phyloP scores from a whole-genome alignment of 1,284 basidiomycete species.

The Veloporphyrellus conicus region DNA sequence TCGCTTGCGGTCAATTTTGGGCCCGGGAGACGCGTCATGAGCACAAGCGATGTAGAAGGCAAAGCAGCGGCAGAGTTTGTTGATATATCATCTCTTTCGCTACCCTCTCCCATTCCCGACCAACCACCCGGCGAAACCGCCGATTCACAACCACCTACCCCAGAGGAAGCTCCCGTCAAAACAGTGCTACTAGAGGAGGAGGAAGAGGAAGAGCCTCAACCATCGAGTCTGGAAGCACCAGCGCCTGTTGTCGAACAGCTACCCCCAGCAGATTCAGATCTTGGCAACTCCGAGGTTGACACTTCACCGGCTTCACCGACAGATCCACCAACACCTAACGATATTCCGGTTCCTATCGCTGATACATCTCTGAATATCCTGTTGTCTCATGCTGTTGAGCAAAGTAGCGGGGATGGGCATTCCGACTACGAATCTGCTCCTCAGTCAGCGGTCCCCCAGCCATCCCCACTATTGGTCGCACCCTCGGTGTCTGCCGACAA shows the following conservation, averaged over 20 bases:
- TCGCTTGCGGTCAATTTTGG: slow-evolving; percentile 28
- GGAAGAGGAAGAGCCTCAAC: not conserved
- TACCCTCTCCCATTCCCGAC: slow-evolving; percentile 1
- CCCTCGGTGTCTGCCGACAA: not conserved
- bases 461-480: not conserved
- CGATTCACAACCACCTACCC: not conserved
- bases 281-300: not conserved
- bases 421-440: slow-evolving; percentile 18
- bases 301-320: not conserved
- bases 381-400: slow-evolving; percentile 1
- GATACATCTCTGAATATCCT: slow-evolving; percentile 3
- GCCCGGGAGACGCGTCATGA: slow-evolving; percentile 17
- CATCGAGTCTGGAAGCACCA: not conserved
- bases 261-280: not conserved
- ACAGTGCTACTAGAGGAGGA: not conserved
- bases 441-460: slow-evolving; percentile 13
- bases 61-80: not conserved
- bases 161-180: not conserved
- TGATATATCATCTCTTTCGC: slow-evolving; percentile 1
- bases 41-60: slow-evolving; percentile 10
- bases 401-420: slow-evolving; percentile 6
- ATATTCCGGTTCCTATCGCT: not conserved
- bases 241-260: not conserved
- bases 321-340: not conserved
- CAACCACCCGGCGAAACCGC: slow-evolving; percentile 8